These are phyloP conservation scores for Pleurotus tuoliensis DNA, from an alignment of 768 basidiomycete species.

Conservation along the genomic window DNA sequence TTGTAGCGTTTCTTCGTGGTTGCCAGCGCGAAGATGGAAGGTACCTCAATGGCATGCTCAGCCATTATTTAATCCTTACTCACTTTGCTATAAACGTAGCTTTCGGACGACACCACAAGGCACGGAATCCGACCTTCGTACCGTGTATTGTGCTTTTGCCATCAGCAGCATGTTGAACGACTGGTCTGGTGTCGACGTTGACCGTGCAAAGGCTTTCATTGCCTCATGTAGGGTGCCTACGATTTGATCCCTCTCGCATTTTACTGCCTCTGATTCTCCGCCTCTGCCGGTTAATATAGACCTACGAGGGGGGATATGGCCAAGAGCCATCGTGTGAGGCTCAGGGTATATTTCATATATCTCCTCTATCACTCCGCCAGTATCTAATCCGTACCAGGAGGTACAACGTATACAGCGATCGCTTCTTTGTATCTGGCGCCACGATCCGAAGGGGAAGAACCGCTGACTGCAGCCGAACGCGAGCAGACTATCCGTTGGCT, in stretches of 20 bases:
- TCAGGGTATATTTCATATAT: constrained; percentile 50
- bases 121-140: constrained; percentile 77
- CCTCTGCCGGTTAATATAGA: constrained; percentile 38
- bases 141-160: constrained; percentile 84
- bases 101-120: constrained; percentile 68
- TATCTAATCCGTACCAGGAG: constrained; percentile 47
- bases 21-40: constrained; percentile 85
- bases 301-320: constrained; percentile 91
- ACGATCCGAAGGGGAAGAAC: constrained; percentile 15
- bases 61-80: background rate
- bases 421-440: constrained; percentile 64
- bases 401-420: constrained; percentile 89
- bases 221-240: constrained; percentile 60
- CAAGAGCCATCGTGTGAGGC: constrained; percentile 81
- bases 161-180: constrained; percentile 76
- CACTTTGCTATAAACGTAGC: constrained; percentile 28
- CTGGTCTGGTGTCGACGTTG: constrained; percentile 70
- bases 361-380: background rate
- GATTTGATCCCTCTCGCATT: constrained; percentile 6
- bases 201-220: constrained; percentile 60
- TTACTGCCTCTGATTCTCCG: constrained; percentile 1
- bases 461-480: constrained; percentile 37
- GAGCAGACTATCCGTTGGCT: constrained; percentile 72
- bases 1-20: constrained; percentile 60
- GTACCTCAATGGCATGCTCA: constrained; percentile 34